phyloP scores from a whole-genome alignment of 768 basidiomycete species.

The Trametopsis cervina region DNA sequence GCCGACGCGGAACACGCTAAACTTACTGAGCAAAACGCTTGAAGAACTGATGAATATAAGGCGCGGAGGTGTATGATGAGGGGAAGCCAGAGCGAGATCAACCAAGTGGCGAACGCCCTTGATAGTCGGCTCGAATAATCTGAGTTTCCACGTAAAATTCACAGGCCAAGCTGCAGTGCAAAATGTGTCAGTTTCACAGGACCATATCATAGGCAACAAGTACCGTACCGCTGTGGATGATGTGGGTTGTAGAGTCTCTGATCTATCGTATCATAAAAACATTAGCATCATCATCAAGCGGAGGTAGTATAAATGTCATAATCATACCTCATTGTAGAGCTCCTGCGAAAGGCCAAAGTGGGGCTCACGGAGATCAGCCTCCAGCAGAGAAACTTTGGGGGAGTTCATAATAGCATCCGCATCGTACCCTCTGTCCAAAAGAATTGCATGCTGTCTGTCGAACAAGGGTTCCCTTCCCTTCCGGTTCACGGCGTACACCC shows the following conservation, averaged over 20 bases:
- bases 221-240: conserved; percentile 33
- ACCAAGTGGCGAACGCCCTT: conserved; percentile 26
- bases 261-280: conserved; percentile 14
- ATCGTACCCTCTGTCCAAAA: conserved; percentile 28
- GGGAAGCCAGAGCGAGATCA: conserved; percentile 30
- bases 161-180: conserved; percentile 25
- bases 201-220: neutral
- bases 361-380: conserved; percentile 19
- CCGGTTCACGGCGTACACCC: conserved; percentile 23
- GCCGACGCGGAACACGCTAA: neutral
- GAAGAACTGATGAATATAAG: conserved; percentile 31
- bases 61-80: conserved; percentile 20
- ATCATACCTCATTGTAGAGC: conserved; percentile 23
- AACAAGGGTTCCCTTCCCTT: conserved; percentile 12
- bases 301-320: neutral
- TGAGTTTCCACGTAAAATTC: conserved; percentile 27
- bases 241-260: conserved; percentile 25
- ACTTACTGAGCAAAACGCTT: conserved; percentile 21
- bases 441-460: conserved; percentile 22
- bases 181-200: neutral
- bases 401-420: conserved; percentile 18
- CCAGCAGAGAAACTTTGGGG: conserved; percentile 28
- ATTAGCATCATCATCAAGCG: neutral
- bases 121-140: conserved; percentile 25
- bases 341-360: conserved; percentile 23